These are phyloP conservation scores for Loxodes magnus DNA, from an alignment of 73 alveolate species.

Conservation along the genomic window DNA sequence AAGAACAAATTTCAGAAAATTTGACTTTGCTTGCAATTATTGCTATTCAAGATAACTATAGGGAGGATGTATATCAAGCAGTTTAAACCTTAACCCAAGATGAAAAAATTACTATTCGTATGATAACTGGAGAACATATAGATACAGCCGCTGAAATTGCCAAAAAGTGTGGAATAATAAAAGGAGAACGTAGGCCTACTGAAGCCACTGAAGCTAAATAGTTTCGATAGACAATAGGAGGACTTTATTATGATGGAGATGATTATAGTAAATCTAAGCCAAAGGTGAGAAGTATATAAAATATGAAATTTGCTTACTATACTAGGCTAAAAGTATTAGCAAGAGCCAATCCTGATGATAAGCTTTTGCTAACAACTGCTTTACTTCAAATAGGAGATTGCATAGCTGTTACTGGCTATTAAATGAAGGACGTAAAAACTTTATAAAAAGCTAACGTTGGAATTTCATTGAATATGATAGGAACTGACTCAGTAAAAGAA, in stretches of 20 bases:
- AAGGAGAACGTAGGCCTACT: background rate
- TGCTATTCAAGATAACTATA: constrained; percentile 79
- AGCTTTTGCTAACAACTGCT: constrained; percentile 75
- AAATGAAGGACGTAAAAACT: no score
- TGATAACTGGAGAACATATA: constrained; percentile 91
- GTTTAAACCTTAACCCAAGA: constrained; percentile 58
- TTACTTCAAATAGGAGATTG: constrained; percentile 62
- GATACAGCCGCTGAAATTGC: constrained; percentile 90
- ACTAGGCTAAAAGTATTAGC: constrained; percentile 79
- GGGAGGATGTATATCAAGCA: constrained; percentile 78
- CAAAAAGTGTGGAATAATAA: constrained; percentile 70
- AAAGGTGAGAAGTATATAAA: constrained; percentile 47
- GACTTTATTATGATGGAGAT: constrained; percentile 2
- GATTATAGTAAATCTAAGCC: background rate
- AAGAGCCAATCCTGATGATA: constrained; percentile 82
- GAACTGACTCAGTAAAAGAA: constrained; percentile 97
- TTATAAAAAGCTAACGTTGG: no score
- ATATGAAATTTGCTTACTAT: constrained; percentile 32
- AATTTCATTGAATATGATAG: no score
- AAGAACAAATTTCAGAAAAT: no score
- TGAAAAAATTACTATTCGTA: constrained; percentile 81
- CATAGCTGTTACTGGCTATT: constrained; percentile 89
- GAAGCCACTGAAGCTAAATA: constrained; percentile 35
- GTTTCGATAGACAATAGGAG: constrained; percentile 46
- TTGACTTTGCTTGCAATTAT: constrained; percentile 45